Evolutionary conservation across 495 filamentous ascomycete species (phyloP), one percentile per base, ranked within the genome.

Genomic region (Clohesyomyces aquaticus): DNA sequence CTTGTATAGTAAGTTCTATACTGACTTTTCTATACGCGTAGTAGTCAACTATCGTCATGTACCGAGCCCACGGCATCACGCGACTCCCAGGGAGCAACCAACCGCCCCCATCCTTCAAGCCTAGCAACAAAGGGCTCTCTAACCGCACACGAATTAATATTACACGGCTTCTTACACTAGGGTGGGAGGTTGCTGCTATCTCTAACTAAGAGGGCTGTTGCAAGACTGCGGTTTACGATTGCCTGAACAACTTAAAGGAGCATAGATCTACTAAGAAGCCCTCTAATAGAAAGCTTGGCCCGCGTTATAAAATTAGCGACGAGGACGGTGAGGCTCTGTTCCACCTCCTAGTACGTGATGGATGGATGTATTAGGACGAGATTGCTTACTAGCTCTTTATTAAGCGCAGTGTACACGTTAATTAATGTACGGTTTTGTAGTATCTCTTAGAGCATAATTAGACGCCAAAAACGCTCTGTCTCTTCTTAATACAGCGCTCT

Each of bases 291-390:
- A 47, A 47, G 19, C 43, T 47, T 47, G 43, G 43, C 6, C 14
- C 6, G 14, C 12, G 8, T 4, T n/a, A 6, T 8, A 47, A 47
- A n/a, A 47, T 47, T 47, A 18, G 8, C n/a, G n/a, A 18, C 8
- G 43, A 47, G 19, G 43, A 47, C 19, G 43, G 4, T 22, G 12
- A 47, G 14, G 19, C 43, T 47, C 43, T 47, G 43, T 47, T 47
- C 19, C 8, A 47, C 4, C 12, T 9, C 8, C 43, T 47, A 4
- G 19, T 47, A 9, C 19, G 43, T 47, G 8, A 4, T n/a, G 43
- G 43, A 16, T 47, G 19, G 19, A 47, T 47, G 43, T 47, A 47
- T 47, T 47, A 47, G n/a, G 43, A 47, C 19, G 43, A 47, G n/a
- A 47, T 22, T 8, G 43, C 19, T n/a, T 4, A 47, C 8, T 47